These are phyloP conservation scores for Rhodamnia rubescens DNA, from an alignment of 345 rosid species.

Conservation along the genomic window DNA sequence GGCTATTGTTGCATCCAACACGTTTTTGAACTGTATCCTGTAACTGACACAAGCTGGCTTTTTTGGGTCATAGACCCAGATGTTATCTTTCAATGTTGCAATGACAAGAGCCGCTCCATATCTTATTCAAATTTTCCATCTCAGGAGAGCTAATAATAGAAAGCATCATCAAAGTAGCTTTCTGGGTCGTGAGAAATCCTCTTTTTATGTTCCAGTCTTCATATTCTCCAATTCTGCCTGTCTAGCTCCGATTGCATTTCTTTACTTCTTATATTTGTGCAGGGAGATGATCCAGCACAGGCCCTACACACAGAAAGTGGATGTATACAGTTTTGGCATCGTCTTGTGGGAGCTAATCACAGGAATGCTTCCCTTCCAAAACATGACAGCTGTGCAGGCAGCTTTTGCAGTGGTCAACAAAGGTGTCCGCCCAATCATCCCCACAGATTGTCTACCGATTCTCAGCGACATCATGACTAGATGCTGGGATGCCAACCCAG, in stretches of 20 bases:
- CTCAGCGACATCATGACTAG: conserved; percentile 25
- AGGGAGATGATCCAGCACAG: conserved; percentile 40
- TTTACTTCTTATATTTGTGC: background rate
- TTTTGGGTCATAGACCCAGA: background rate
- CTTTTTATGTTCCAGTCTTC: background rate
- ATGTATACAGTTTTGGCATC: conserved; percentile 39
- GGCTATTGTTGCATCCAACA: background rate
- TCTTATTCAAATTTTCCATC: background rate
- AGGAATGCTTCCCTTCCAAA: conserved; percentile 29
- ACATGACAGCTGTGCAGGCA: conserved; percentile 39
- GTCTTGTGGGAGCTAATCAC: conserved; percentile 40
- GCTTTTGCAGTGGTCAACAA: conserved; percentile 38
- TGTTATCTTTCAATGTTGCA: background rate
- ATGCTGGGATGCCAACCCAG: conserved; percentile 34
- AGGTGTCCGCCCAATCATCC: conserved; percentile 25
- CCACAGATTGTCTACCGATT: conserved; percentile 20
- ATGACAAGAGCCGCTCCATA: background rate
- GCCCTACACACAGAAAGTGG: conserved; percentile 36
- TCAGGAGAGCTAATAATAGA: background rate
- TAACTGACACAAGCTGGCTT: background rate
- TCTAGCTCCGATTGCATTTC: background rate
- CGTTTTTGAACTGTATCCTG: background rate
- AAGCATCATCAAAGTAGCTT: background rate
- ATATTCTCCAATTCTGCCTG: background rate
- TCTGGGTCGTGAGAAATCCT: background rate